Conservation (phyloP, 164 flowering plant species). For the Malania oleifera region DNA sequence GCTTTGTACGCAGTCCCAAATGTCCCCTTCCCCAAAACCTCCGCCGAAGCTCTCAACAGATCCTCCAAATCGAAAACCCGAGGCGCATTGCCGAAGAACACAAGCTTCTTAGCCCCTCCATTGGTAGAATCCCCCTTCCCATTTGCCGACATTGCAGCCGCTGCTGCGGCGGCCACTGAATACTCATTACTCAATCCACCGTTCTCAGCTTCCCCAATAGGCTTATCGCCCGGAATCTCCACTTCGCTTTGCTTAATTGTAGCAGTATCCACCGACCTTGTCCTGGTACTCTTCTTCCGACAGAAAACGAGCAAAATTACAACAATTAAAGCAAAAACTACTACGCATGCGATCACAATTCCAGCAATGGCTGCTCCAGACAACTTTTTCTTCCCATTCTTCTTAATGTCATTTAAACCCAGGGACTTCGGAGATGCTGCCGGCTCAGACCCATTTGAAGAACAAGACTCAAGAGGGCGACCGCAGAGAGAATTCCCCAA, state of each 20-base stretch:
- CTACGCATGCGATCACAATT: slow-evolving; percentile 49
- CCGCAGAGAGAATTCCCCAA: slow-evolving; percentile 49
- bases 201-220: slow-evolving; percentile 21
- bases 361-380: slow-evolving; percentile 60
- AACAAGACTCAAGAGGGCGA: slow-evolving; percentile 33
- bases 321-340: slow-evolving; percentile 30
- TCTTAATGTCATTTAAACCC: background rate
- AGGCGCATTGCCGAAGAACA: slow-evolving; percentile 39
- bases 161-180: slow-evolving; percentile 38
- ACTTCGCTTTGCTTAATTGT: slow-evolving; percentile 30
- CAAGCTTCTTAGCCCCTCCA: slow-evolving; percentile 32
- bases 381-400: slow-evolving; percentile 18
- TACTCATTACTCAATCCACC: slow-evolving; percentile 25
- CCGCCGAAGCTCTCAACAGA: slow-evolving; percentile 61
- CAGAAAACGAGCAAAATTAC: slow-evolving; percentile 30
- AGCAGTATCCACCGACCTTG: slow-evolving; percentile 33
- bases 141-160: slow-evolving; percentile 28
- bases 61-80: slow-evolving; percentile 57
- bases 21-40: slow-evolving; percentile 91
- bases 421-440: background rate
- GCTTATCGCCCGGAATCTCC: slow-evolving; percentile 29
- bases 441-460: slow-evolving; percentile 10
- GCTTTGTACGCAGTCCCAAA: slow-evolving; percentile 92
- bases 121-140: slow-evolving; percentile 8
- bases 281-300: slow-evolving; percentile 34